Percentiles rank a stretch among this genome's conserved stretches.
phyloP scores from a whole-genome alignment of 2,329 filamentous ascomycete genomes.

The Trichoderma atrobrunneum region DNA sequence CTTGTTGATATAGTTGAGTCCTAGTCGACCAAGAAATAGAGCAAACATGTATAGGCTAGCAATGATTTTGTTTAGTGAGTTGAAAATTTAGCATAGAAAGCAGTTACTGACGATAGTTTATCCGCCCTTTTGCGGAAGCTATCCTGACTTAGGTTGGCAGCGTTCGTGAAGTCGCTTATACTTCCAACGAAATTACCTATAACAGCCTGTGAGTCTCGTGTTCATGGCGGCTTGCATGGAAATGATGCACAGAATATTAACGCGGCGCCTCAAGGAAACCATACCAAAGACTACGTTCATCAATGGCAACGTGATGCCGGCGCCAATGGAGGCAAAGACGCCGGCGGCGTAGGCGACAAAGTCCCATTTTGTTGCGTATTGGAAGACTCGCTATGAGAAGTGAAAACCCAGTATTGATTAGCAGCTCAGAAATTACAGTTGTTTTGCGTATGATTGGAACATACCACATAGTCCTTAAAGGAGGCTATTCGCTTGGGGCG shows the following conservation, averaged over 20 bases:
- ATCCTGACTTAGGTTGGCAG: slow-evolving; percentile 33
- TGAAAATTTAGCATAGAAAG: neutral
- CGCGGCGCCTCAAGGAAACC: neutral
- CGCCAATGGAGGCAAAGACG: slow-evolving; percentile 47
- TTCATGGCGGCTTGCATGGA: neutral
- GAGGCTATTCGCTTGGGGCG: slow-evolving; percentile 45
- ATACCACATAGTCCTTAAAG: slow-evolving; percentile 44
- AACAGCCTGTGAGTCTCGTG: neutral
- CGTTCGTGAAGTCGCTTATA: slow-evolving; percentile 40
- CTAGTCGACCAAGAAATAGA: slow-evolving; percentile 65
- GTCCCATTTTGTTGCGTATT: slow-evolving; percentile 54
- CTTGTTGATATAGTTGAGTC: slow-evolving; percentile 60
- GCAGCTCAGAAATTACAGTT: neutral
- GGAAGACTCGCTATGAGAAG: slow-evolving; percentile 45
- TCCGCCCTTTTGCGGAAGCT: slow-evolving; percentile 45
- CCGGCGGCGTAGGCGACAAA: slow-evolving; percentile 47
- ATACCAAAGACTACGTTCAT: slow-evolving; percentile 60
- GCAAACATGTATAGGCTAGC: slow-evolving; percentile 64
- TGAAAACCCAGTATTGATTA: neutral
- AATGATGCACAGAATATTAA: neutral
- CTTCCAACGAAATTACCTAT: slow-evolving; percentile 45
- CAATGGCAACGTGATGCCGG: slow-evolving; percentile 54
- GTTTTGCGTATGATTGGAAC: neutral
- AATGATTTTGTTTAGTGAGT: neutral
- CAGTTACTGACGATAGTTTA: slow-evolving; percentile 40